phyloP scores from a whole-genome alignment of 257 asterid genomes.

The Solanum stenotomum region DNA sequence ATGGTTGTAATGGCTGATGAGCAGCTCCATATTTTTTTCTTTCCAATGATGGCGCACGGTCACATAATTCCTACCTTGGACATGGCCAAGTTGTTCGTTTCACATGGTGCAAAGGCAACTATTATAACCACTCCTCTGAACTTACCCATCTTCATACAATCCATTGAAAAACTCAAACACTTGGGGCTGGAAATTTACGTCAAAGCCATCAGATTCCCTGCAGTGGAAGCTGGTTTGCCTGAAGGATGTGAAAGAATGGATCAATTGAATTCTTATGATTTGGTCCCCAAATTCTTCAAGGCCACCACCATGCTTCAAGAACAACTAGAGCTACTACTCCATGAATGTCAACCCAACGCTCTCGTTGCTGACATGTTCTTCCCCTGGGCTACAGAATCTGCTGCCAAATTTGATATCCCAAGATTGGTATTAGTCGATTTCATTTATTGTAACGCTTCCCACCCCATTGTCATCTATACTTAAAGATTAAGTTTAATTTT shows the following conservation, averaged over 20 bases:
- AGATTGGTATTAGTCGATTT: neutral
- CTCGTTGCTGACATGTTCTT: neutral
- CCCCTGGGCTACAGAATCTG: neutral
- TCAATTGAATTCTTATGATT: neutral
- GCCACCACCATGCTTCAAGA: neutral
- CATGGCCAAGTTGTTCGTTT: slow-evolving; percentile 15
- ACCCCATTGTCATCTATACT: too few relatives aligned
- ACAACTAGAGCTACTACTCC: neutral
- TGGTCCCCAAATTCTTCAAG: neutral
- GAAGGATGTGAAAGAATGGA: neutral
- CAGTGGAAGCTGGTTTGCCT: neutral
- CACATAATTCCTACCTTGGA: slow-evolving; percentile 24
- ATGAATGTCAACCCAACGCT: neutral
- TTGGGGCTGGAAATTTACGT: neutral
- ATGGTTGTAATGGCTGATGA: neutral
- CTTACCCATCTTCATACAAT: neutral
- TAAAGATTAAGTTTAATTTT: too few relatives aligned
- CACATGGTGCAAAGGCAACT: slow-evolving; percentile 9
- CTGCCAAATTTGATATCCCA: neutral
- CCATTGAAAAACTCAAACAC: neutral
- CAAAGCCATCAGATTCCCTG: slow-evolving; percentile 7
- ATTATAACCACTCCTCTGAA: slow-evolving; percentile 7
- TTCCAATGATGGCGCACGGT: slow-evolving; percentile 21
- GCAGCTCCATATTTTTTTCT: slow-evolving; percentile 19
- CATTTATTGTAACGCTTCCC: too few relatives aligned